phyloP scores from a whole-genome alignment of 139 green algal genomes.

The Haematococcus sp. region DNA sequence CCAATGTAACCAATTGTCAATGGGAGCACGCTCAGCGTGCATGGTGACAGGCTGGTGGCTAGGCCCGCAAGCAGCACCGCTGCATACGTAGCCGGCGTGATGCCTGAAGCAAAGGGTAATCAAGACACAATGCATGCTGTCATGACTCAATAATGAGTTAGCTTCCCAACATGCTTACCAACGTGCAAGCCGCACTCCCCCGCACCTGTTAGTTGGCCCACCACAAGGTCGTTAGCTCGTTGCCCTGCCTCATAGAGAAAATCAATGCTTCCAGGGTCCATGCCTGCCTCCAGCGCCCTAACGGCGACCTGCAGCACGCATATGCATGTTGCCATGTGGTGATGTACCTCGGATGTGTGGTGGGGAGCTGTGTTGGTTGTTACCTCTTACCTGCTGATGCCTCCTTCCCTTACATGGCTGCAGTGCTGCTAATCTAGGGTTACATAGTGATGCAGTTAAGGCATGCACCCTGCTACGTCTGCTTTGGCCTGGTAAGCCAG shows the following conservation, averaged over 20 bases:
- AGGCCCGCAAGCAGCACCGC: slow-evolving; percentile 83
- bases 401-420: too few relatives aligned
- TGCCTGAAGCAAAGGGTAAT: slow-evolving; percentile 24
- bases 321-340: too few relatives aligned
- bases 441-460: too few relatives aligned
- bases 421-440: too few relatives aligned
- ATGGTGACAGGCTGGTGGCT: slow-evolving; percentile 91
- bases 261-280: neutral
- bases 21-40: slow-evolving; percentile 82
- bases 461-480: too few relatives aligned
- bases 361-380: too few relatives aligned
- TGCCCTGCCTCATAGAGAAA: slow-evolving; percentile 42
- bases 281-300: neutral
- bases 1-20: slow-evolving; percentile 92
- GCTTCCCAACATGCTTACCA: too few relatives aligned
- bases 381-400: too few relatives aligned
- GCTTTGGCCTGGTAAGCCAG: too few relatives aligned
- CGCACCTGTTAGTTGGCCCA: slow-evolving; percentile 40
- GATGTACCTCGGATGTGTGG: too few relatives aligned
- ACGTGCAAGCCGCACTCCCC: too few relatives aligned
- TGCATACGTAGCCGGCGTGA: slow-evolving; percentile 65
- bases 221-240: slow-evolving; percentile 42
- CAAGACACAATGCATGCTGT: neutral
- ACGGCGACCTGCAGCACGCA: neutral
- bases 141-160: too few relatives aligned